Base-by-base conservation (phyloP, 805 yeast genomes). In the Wickerhamiella parazyma region DNA sequence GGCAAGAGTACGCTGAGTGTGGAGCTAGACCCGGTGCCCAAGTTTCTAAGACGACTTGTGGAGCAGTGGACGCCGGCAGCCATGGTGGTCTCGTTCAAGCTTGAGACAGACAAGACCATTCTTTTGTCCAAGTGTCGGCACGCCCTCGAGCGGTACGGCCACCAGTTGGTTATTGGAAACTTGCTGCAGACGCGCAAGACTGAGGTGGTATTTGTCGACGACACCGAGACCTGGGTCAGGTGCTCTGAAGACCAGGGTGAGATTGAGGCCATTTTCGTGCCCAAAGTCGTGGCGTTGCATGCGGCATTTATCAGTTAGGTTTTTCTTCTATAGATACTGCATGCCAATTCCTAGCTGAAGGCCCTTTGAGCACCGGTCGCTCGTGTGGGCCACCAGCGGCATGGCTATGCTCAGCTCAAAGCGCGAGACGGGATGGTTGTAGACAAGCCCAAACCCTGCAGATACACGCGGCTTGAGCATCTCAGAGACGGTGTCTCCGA, bases 51-150 rank as follows among this genome's bases (percentile, higher is more conserved):
- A 50, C 69, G 95, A 45, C 66, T 91, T 48, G 96, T 87, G 1
- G 93, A 84, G 50, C 72, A 77, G 9, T 91, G 98, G 98, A 95
- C 95, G 0, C 94, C 93, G 2, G 74, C 78, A 10, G 93, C 96
- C 1, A 82, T 86, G 94, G 84, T 91, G 45, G 81, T 89, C 1
- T 82, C 94, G 14, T 91, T 91, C 65, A 91, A 91, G 61, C 70
- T 91, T 41, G 98, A 91, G 57, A 91, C 98, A 0, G 98, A 91
- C 59, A 58, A 63, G 45, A 52, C 66, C 7, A 73, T 91, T 19
- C 65, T 91, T 49, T 69, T 86, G 38, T 67, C 70, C 45, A 91
- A 91, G 63, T 82, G 95, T 9, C 66, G 67, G 41, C 76, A 72
- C 46, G 96, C 98, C 0, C 69, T 91, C 47, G 74, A 74, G 21